Percentiles rank a stretch among this genome's conserved stretches.
Evolutionary conservation across 2,329 filamentous ascomycete species (phyloP).

Genomic region (Paecilomyces sp.): DNA sequence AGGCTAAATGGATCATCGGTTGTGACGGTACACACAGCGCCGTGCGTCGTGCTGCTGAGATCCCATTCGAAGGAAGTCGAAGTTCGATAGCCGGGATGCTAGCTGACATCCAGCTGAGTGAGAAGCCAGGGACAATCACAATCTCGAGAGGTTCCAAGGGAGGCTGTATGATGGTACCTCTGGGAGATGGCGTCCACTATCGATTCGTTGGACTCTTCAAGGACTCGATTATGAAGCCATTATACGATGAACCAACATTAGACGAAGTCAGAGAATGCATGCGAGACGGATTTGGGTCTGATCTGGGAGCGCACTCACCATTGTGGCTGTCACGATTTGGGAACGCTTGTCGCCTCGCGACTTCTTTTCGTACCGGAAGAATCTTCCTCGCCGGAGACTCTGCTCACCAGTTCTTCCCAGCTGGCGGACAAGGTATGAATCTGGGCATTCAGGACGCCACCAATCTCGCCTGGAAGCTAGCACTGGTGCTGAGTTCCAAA

Average conservation of each 20-base stretch:
- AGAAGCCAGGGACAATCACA: not conserved
- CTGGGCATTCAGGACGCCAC: conserved; percentile 15
- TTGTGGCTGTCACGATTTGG: not conserved
- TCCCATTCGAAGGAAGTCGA: not conserved
- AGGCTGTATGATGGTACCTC: not conserved
- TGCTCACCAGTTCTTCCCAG: conserved; percentile 12
- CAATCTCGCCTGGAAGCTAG: conserved; percentile 15
- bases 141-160: not conserved
- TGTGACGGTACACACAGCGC: not conserved
- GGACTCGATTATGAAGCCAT: not conserved
- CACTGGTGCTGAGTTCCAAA: conserved; percentile 7
- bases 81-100: not conserved
- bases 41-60: not conserved
- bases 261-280: not conserved
- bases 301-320: not conserved
- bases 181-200: not conserved
- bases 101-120: not conserved
- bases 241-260: not conserved
- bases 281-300: not conserved
- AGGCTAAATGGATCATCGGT: not conserved
- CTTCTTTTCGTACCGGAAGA: not conserved
- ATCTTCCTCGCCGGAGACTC: conserved; percentile 14
- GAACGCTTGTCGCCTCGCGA: not conserved
- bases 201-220: not conserved
- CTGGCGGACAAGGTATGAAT: conserved; percentile 16